Evolutionary conservation across 2,329 filamentous ascomycete species (phyloP), one percentile per base, ranked within the genome.

Genomic region (Arthrobotrys musiformis): DNA sequence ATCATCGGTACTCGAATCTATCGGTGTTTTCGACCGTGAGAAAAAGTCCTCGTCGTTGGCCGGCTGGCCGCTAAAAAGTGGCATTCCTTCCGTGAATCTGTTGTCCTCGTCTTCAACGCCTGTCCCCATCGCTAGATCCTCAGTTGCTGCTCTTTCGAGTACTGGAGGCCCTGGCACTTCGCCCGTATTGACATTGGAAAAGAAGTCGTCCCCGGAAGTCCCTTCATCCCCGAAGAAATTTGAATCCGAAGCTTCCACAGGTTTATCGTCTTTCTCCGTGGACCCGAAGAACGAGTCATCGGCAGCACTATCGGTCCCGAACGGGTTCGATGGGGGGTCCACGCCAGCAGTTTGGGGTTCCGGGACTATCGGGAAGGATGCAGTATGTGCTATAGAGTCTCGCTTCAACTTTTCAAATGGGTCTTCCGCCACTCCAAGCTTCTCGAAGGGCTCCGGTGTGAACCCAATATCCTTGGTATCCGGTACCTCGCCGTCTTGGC

Each of bases 21-120:
- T 68, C 11, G 75, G 68, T 4, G 68, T 78, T 50, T 50, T 78
- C 44, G 52, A 64, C 46, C 69, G 54, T 19, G 64, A 70, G 52
- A 80, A 80, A 46, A 79, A 78, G 44, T 73, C 72, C 2, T 78
- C 79, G 19, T 72, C 78, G 4, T 35, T 69, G 6, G 64, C 48
- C 30, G 37, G 70, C 7, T 77, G 72, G 11, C 50, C 68, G 9
- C 67, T 58, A 26, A 80, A 80, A 28, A 81, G 72, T 6, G 74
- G 74, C 44, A 78, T 46, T 2, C 74, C 74, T 37, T 78, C 74
- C 11, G 40, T 40, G 26, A 67, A 78, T 28, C 67, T 50, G 22
- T 67, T 52, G 8, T 70, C 67, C n/a, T 72, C 67, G 19, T 37
- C 46, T 35, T 66, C 64, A 22, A 67, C 44, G 42, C 30, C 46